phyloP scores from a whole-genome alignment of 768 basidiomycete genomes.

The Russula sp. region DNA sequence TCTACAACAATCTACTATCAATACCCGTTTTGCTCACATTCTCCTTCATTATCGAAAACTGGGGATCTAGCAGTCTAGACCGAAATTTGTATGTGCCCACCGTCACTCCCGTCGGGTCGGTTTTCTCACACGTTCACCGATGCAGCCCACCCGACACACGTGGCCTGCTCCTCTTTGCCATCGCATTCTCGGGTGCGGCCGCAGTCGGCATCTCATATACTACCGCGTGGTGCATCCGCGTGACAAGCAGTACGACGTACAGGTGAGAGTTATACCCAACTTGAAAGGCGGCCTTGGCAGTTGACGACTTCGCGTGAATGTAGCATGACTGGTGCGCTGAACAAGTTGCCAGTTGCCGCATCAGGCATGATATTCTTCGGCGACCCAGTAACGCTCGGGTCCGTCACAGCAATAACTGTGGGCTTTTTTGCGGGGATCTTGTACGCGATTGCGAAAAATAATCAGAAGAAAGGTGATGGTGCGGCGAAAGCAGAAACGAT shows the following conservation, averaged over 20 bases:
- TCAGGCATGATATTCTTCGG: slow-evolving; percentile 99
- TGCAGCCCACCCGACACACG: slow-evolving; percentile 80
- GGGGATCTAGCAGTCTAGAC: slow-evolving; percentile 72
- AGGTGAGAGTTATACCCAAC: slow-evolving; percentile 51
- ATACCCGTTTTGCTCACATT: slow-evolving; percentile 85
- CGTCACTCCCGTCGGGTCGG: not conserved
- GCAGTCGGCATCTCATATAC: slow-evolving; percentile 98
- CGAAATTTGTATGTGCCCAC: slow-evolving; percentile 77
- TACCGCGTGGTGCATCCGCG: slow-evolving; percentile 97
- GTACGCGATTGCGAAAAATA: slow-evolving; percentile 93
- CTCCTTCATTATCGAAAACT: slow-evolving; percentile 85
- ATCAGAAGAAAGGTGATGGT: slow-evolving; percentile 76
- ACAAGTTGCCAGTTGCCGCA: slow-evolving; percentile 96
- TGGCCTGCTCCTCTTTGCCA: slow-evolving; percentile 74
- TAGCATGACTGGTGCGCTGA: slow-evolving; percentile 95
- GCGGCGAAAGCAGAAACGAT: slow-evolving; percentile 50
- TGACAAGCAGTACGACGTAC: slow-evolving; percentile 97
- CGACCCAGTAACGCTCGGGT: slow-evolving; percentile 82
- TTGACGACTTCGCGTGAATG: not conserved
- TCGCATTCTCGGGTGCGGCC: slow-evolving; percentile 94
- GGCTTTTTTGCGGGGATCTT: slow-evolving; percentile 92
- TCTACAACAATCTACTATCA: slow-evolving; percentile 94
- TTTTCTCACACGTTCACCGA: slow-evolving; percentile 4
- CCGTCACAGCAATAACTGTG: slow-evolving; percentile 79
- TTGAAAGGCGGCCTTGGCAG: not conserved